A percentile compares a stretch with the other conserved stretches of the same genome.
Conservation (phyloP, 306 rosid genomes). For the Argentina anserina region DNA sequence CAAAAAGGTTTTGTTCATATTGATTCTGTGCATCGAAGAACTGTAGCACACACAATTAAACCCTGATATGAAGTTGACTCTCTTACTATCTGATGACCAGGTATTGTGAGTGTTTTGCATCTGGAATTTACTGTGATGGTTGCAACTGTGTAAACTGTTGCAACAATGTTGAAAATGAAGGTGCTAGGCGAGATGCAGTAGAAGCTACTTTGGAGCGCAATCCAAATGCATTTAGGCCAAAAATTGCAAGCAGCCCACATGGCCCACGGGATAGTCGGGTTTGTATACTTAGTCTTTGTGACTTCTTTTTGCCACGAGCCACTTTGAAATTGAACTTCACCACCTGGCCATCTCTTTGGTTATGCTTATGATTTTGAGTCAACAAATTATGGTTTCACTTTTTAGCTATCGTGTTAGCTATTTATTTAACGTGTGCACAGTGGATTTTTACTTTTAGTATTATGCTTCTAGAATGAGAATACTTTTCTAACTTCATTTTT, state of each 20-base stretch:
- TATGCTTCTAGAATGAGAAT: conserved; percentile 13
- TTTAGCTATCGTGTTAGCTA: background rate
- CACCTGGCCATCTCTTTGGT: background rate
- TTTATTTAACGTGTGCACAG: background rate
- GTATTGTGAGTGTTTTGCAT: conserved; percentile 99
- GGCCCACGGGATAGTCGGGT: conserved; percentile 75
- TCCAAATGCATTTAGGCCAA: conserved; percentile 98
- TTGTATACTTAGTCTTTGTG: conserved; percentile 26
- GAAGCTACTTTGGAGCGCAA: conserved; percentile 98
- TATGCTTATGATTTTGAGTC: conserved; percentile 12
- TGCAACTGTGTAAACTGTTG: conserved; percentile 97
- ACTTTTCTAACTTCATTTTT: background rate
- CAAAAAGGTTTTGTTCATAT: background rate
- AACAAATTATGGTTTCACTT: background rate
- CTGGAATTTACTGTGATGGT: conserved; percentile 97
- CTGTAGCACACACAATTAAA: conserved; percentile 2
- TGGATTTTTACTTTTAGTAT: conserved; percentile 14
- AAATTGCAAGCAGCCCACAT: conserved; percentile 98
- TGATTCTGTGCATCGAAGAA: conserved; percentile 1
- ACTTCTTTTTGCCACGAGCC: background rate
- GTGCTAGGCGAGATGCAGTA: conserved; percentile 90
- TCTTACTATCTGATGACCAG: conserved; percentile 51
- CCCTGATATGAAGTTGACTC: conserved; percentile 21
- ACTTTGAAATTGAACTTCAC: conserved; percentile 13
- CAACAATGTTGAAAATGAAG: conserved; percentile 95